Base-by-base conservation (phyloP, 768 basidiomycete species). In the Suillus discolor region DNA sequence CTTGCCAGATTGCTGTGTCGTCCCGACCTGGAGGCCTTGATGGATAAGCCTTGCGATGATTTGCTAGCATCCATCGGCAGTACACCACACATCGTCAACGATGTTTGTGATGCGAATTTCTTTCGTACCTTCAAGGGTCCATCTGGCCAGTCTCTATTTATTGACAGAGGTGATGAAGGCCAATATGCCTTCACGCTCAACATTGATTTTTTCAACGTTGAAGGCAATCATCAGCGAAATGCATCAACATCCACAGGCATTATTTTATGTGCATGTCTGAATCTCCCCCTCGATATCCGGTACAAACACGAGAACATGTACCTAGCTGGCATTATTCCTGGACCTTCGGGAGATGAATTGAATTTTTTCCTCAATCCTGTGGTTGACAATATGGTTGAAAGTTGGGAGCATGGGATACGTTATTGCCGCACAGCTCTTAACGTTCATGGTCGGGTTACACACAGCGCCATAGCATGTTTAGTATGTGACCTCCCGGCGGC, bases 201-300 rank as follows among this genome's bases (percentile, higher is more conserved):
- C 20, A 38, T 79, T 1, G 75, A 81, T 62, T 76, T 76, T 53
- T 81, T 82, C 69, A 77, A 79, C 54, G 69, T 78, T 0, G 64
- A 79, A 36, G 72, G 75, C 2, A 73, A 71, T 38, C 36, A 11
- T 38, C 36, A 38, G 0, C 11, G 9, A 38, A 38, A 38, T 38
- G 9, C 36, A 38, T 38, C 9, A 38, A 38, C 9, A 38, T 38
- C 36, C 36, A 38, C 36, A 0, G 2, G 36, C 36, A 38, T 38
- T 3, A 2, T 38, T 11, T 38, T 11, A 38, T 38, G 36, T 11
- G 36, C 36, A 38, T 38, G 31, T 31, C 6, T 31, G 31, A 31
- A 31, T 1, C 31, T 31, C 31, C 31, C 31, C 31, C 31, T 31
- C 11, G 36, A 38, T 38, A 38, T 38, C 36, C 9, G 11, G 36